These are phyloP conservation scores for Hyaloscypha finlandica DNA, from an alignment of 495 filamentous ascomycete genomes.

Conservation along the genomic window DNA sequence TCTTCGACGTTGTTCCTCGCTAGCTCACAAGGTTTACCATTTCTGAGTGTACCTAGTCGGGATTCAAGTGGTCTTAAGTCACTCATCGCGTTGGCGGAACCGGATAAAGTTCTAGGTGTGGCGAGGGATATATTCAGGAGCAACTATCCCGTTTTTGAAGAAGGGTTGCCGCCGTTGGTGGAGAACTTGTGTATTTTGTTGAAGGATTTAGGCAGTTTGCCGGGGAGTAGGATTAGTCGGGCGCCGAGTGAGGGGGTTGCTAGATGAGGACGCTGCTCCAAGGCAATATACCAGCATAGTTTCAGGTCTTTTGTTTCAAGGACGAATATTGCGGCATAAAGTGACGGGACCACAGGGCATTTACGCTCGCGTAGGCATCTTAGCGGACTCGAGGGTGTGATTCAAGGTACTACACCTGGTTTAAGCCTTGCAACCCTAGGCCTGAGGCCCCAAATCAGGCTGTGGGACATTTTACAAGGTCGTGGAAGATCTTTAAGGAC, in stretches of 20 bases:
- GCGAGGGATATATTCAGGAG: conserved; percentile 47
- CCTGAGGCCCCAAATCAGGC: no score
- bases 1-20: neutral
- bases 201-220: conserved; percentile 22
- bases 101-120: conserved; percentile 47
- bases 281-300: no score
- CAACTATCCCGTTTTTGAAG: conserved; percentile 42
- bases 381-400: no score
- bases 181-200: conserved; percentile 27
- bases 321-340: no score
- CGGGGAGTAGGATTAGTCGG: conserved; percentile 11
- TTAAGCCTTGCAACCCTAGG: no score
- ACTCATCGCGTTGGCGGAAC: conserved; percentile 31
- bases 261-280: neutral
- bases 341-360: no score
- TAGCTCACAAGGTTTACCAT: neutral
- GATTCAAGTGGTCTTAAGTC: neutral
- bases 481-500: no score
- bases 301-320: no score
- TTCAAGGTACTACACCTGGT: no score
- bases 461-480: no score
- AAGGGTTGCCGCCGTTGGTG: conserved; percentile 22
- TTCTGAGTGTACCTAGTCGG: neutral
- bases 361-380: no score
- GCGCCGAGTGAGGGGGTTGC: neutral